These are phyloP conservation scores for Penicillium angulare DNA, from an alignment of 495 filamentous ascomycete species.

Conservation along the genomic window DNA sequence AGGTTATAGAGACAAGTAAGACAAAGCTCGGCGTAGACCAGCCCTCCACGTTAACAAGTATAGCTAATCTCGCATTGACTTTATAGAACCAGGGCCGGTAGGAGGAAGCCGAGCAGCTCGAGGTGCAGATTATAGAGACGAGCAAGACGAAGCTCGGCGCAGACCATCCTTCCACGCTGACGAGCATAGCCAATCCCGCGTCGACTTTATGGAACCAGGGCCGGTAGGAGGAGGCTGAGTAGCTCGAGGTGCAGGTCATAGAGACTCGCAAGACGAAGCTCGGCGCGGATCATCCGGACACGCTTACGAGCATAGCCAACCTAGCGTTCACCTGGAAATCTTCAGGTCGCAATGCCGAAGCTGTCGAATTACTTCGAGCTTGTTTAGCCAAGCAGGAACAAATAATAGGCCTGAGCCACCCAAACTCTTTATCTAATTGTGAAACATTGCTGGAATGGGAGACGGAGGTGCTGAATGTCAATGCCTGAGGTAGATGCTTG, in stretches of 20 bases:
- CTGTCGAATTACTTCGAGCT: no score
- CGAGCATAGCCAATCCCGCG: slow-evolving; percentile 1
- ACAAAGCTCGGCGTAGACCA: slow-evolving; percentile 5
- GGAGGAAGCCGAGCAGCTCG: slow-evolving; percentile 19
- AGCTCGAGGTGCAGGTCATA: not conserved
- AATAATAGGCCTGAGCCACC: not conserved
- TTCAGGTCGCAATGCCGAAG: not conserved
- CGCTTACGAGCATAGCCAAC: not conserved
- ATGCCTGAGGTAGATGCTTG: not conserved
- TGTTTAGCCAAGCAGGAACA: no score
- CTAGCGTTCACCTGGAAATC: not conserved
- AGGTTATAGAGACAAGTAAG: not conserved
- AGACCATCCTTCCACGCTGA: slow-evolving; percentile 4
- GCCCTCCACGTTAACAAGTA: not conserved
- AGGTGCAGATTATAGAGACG: slow-evolving; percentile 6
- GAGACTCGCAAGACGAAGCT: not conserved
- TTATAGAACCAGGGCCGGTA: slow-evolving; percentile 21
- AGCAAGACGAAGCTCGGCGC: slow-evolving; percentile 3
- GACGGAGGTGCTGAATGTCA: no score
- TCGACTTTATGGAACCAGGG: not conserved
- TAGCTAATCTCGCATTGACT: slow-evolving; percentile 14
- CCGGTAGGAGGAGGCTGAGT: not conserved
- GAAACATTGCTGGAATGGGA: not conserved
- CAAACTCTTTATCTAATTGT: not conserved
- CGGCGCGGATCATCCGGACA: not conserved